Evolutionary conservation across 1,284 basidiomycete genomes (phyloP), one percentile per base, ranked within the genome.

Genomic region (Trichosporon asahii): DNA sequence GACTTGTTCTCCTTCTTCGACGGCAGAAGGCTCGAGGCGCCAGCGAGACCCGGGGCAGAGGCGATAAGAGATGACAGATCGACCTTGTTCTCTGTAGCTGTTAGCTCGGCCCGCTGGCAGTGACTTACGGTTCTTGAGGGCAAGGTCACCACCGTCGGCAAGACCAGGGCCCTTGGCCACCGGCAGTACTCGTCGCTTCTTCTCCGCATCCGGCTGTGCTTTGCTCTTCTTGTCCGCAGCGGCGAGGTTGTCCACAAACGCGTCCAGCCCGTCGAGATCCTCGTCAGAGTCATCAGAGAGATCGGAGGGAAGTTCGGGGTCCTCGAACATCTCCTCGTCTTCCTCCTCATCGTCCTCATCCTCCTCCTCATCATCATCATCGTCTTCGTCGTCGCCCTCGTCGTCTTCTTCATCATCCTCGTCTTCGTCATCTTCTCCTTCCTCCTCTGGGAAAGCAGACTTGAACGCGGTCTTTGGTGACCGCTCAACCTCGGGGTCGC

Each of bases 221-320:
- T 93, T 93, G 70, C 93, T 89, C 83, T 96, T 95, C 75, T 87
- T 88, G 15, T 87, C 83, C 1, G 75, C 73, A 0, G 87, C 80
- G 70, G 90, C 89, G 66, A 95, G 88, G n/a, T 82, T 85, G 1
- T 89, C 87, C 63, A 95, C 88, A 75, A 93, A 92, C 7, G 83
- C 85, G 72, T 90, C 88, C 1, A 95, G 88, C 44, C 88, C 86
- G 44, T 89, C 87, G 4, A 94, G 84, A 1, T 89, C 90, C 7
- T 76, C 82, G 15, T 78, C 79, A 5, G 87, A 86, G 21, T 84
- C 85, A 11, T 88, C 89, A 18, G 86, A 86, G 49, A 90, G 88
- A 57, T 79, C 79, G 0, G 89, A 89, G 4, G 86, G 85, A 37
- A 86, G 85, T 69, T 88, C 85, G 27, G 76, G 80, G 25, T 85